Base-by-base conservation (phyloP, 352 stramenopile genomes). In the Plasmopara muralis region DNA sequence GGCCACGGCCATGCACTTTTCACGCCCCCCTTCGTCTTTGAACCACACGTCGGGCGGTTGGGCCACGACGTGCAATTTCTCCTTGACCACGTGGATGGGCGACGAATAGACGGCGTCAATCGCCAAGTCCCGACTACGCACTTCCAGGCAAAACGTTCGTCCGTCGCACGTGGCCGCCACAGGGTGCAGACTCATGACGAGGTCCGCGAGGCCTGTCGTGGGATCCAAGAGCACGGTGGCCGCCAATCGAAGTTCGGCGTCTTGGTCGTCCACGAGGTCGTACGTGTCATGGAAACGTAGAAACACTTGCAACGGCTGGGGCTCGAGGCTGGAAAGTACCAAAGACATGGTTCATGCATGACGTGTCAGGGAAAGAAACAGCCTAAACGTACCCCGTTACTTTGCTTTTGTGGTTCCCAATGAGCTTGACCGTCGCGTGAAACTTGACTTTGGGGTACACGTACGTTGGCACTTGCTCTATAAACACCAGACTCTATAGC, bases 1-100 rank as follows among this genome's bases (percentile, higher is more conserved):
- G 38, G 74, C 66, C 9, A 97, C 72, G 31, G 89, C 74, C 72
- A 98, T 97, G 62, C 82, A 97, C 65, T 98, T 98, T 50, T 98
- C 95, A 6, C 87, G 77, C 0, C 93, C 93, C 49, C 95, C 95
- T 60, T 98, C 93, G 76, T 98, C 93, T 61, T 98, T 98, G 64
- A 96, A 98, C 93, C 93, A 98, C 20, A 97, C 78, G 30, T 95
- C 77, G 4, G 85, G 86, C 0, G 86, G 84, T 37, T 95, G 84
- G 47, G 85, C 64, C n/a, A 78, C 64, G 35, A 93, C 73, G 33
- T 70, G 59, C 13, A 93, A 62, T 52, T 90, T 89, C 62, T 93
- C 82, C 57, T 87, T 85, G 14, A 90, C 72, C 35, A 87, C 70
- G 30, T 67, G 72, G 30, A 90, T 67, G 6, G 80, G 65, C 5